Evolutionary conservation across 139 green algal species (phyloP).

Genomic region (Microglena sp.): DNA sequence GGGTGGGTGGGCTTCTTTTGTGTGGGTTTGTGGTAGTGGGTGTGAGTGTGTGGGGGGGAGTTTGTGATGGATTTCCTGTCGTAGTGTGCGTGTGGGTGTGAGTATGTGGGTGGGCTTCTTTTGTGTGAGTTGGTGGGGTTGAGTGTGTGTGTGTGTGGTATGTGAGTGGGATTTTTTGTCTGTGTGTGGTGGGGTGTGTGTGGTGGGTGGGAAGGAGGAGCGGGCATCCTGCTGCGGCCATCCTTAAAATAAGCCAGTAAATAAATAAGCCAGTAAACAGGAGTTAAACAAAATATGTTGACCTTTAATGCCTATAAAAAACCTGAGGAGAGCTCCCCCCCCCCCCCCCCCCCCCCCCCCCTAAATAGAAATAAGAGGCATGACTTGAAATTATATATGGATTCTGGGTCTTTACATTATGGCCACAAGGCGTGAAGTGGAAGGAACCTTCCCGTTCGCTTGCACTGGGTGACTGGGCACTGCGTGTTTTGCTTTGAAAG

Average conservation of each 20-base stretch:
- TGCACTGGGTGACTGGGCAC: too few species aligned
- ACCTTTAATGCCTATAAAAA: too few species aligned
- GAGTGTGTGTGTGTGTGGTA: neutral
- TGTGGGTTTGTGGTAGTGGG: neutral
- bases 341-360: too few species aligned
- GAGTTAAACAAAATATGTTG: too few species aligned
- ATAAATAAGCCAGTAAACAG: neutral
- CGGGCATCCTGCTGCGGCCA: neutral
- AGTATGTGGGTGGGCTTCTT: neutral
- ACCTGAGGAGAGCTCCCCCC: too few species aligned
- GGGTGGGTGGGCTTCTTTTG: neutral
- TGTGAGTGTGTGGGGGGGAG: neutral
- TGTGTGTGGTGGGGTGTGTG: neutral
- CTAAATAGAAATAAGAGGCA: too few species aligned
- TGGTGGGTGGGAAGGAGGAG: neutral
- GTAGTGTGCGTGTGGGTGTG: neutral
- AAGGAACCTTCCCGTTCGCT: too few species aligned
- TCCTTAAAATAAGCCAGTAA: neutral
- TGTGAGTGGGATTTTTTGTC: neutral
- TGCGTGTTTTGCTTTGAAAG: too few species aligned
- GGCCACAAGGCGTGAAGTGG: too few species aligned
- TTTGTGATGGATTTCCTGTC: neutral
- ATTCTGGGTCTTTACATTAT: too few species aligned
- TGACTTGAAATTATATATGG: too few species aligned
- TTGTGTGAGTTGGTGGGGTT: neutral